Evolutionary conservation across 2,329 filamentous ascomycete species (phyloP).

Genomic region (Bipolaris sorokiniana): DNA sequence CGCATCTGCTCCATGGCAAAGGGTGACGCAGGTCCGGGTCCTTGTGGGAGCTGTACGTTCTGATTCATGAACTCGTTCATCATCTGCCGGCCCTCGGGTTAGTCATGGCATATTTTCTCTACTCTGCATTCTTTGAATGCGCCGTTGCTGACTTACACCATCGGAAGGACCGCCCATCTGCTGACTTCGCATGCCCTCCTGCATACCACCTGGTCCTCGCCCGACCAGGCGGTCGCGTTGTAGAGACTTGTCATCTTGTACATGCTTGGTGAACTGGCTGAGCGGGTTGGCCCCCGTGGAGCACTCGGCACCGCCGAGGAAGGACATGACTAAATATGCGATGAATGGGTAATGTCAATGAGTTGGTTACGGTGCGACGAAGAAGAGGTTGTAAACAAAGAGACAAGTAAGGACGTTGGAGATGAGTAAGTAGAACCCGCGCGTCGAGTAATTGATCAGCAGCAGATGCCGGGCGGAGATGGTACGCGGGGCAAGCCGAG

Average conservation of each 20-base stretch:
- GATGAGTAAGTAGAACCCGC: slow-evolving; percentile 5
- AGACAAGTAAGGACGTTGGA: slow-evolving; percentile 8
- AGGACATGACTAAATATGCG: slow-evolving; percentile 72
- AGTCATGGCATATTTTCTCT: slow-evolving; percentile 20
- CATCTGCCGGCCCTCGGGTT: slow-evolving; percentile 64
- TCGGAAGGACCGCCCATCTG: slow-evolving; percentile 74
- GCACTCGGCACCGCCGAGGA: slow-evolving; percentile 94
- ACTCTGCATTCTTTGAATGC: not conserved
- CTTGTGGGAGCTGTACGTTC: slow-evolving; percentile 65
- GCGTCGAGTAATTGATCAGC: slow-evolving; percentile 31
- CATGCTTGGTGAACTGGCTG: slow-evolving; percentile 96
- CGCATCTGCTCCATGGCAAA: slow-evolving; percentile 73
- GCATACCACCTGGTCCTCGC: slow-evolving; percentile 70
- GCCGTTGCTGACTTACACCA: slow-evolving; percentile 38
- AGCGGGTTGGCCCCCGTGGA: slow-evolving; percentile 95
- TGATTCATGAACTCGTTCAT: slow-evolving; percentile 93
- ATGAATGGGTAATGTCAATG: not conserved
- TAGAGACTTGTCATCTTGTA: slow-evolving; percentile 92
- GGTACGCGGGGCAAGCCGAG: slow-evolving; percentile 26
- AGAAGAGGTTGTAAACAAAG: slow-evolving; percentile 3
- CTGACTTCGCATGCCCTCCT: slow-evolving; percentile 78
- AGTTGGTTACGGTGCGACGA: slow-evolving; percentile 7
- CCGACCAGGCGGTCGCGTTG: slow-evolving; percentile 89
- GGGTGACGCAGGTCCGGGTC: slow-evolving; percentile 59
- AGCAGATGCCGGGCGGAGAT: slow-evolving; percentile 27